Evolutionary conservation across 2,329 filamentous ascomycete species (phyloP), one percentile per base, ranked within the genome.

Genomic region (Penicillium freii): DNA sequence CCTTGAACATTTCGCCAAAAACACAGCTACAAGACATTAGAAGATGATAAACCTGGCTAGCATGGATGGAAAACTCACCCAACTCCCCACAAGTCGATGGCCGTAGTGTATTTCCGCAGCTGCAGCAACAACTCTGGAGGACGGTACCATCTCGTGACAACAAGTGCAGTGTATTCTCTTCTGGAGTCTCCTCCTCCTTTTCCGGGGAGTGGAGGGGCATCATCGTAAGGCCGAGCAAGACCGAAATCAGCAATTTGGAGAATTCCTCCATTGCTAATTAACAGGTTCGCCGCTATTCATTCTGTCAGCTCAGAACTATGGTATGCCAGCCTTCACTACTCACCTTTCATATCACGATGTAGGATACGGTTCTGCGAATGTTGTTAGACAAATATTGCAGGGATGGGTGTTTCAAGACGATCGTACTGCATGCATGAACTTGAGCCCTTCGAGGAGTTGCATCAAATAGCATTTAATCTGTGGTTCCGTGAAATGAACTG

Each of bases 381-480:
- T 11, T 38, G 60, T 34, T 48, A 34, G 46, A 61, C 25, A 62
- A 54, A 36, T 33, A 21, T 21, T 31, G 21, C 21, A 44, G 11
- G 21, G 5, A 23, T n/a, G 13, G 49, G 17, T 36, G 34, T 47
- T 21, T 27, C 27, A 40, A 44, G 51, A 15, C 17, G 54, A 38
- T 49, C 63, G 66, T 75, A 82, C 79, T 68, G 92, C 90, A 78
- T 99, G 94, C 43, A 99, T 82, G 75, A 97, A 99, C 61, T 86
- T 84, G 38, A 97, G 81, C 3, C 94, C 94, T 70, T 96, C 88
- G 50, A 99, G 84, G 31, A 99, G 82, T 74, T 99, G 94, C 58
- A 94, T 80, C 84, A 99, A 87, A 76, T 99, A 99, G 78, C 94
- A 99, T 75, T 99, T 99, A 75, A 97, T 96, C 73, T 97, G 92